These are phyloP conservation scores for Ganoderma boninense DNA, from an alignment of 1,284 basidiomycete species.

Conservation along the genomic window DNA sequence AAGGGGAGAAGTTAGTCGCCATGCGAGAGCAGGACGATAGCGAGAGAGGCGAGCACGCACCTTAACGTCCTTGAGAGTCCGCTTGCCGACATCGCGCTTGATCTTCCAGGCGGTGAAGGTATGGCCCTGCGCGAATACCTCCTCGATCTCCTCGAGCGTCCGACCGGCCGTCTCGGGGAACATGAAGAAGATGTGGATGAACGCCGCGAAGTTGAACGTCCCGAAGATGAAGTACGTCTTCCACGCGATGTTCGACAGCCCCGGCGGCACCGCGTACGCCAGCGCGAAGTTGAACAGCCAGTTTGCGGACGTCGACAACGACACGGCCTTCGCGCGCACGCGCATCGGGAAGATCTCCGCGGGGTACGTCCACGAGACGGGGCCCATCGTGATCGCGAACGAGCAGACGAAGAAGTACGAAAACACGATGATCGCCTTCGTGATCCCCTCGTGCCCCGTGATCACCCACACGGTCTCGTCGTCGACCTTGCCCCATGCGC, in stretches of 20 bases:
- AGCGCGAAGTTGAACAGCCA: constrained; percentile 80
- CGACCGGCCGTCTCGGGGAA: constrained; percentile 79
- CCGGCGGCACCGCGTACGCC: constrained; percentile 59
- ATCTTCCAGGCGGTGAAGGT: constrained; percentile 78
- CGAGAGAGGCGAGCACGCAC: neutral
- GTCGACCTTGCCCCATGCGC: constrained; percentile 63
- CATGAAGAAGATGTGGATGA: constrained; percentile 76
- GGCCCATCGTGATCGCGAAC: constrained; percentile 81
- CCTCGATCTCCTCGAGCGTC: constrained; percentile 80
- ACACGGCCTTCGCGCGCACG: constrained; percentile 78
- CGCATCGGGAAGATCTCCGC: constrained; percentile 70
- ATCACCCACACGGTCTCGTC: constrained; percentile 68
- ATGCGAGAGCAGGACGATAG: neutral
- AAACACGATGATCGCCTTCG: constrained; percentile 77
- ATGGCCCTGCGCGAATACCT: constrained; percentile 75
- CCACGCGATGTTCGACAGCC: constrained; percentile 49
- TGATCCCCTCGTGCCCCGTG: constrained; percentile 58
- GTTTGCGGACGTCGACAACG: constrained; percentile 66
- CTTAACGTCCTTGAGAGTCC: constrained; percentile 59
- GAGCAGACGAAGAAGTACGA: constrained; percentile 80
- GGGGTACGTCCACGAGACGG: constrained; percentile 52
- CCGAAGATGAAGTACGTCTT: constrained; percentile 78
- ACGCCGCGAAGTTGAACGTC: constrained; percentile 77
- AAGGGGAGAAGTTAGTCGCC: neutral
- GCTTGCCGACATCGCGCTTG: constrained; percentile 66